Conservation (phyloP, 768 basidiomycete species). For the Tremella mesenterica region DNA sequence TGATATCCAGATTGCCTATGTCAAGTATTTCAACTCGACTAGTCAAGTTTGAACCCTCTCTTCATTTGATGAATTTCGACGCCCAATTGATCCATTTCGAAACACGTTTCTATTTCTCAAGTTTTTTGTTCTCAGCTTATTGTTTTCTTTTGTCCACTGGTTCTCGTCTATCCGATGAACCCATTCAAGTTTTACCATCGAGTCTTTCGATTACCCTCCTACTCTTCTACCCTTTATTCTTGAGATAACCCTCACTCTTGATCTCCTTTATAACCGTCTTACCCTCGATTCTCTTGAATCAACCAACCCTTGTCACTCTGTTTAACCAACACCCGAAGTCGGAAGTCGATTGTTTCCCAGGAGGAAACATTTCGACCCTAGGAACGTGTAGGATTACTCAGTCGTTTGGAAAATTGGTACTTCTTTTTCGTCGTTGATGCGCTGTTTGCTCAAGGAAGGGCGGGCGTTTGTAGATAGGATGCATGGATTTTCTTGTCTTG, state of each 20-base stretch:
- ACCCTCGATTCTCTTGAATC: too few species aligned
- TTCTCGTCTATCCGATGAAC: neutral
- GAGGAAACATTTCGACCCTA: too few species aligned
- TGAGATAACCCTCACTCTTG: neutral
- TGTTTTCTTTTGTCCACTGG: neutral
- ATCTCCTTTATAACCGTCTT: neutral
- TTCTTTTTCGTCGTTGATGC: too few species aligned
- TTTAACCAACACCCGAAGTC: too few species aligned
- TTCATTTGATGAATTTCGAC: slow-evolving; percentile 1
- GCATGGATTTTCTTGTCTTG: too few species aligned
- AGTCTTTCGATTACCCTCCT: neutral
- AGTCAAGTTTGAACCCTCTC: slow-evolving; percentile 23
- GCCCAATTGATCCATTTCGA: too few species aligned
- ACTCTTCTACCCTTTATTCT: neutral
- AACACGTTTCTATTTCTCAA: neutral
- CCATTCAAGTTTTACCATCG: neutral
- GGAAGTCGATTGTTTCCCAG: too few species aligned
- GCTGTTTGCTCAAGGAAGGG: too few species aligned
- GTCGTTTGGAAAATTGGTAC: too few species aligned
- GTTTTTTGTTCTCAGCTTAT: neutral
- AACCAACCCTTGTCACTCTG: too few species aligned
- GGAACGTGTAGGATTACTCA: too few species aligned
- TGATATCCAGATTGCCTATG: slow-evolving; percentile 26
- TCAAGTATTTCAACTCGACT: slow-evolving; percentile 45
- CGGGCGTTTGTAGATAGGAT: too few species aligned